Conservation (phyloP, 345 rosid species). For the Acer campestre region DNA sequence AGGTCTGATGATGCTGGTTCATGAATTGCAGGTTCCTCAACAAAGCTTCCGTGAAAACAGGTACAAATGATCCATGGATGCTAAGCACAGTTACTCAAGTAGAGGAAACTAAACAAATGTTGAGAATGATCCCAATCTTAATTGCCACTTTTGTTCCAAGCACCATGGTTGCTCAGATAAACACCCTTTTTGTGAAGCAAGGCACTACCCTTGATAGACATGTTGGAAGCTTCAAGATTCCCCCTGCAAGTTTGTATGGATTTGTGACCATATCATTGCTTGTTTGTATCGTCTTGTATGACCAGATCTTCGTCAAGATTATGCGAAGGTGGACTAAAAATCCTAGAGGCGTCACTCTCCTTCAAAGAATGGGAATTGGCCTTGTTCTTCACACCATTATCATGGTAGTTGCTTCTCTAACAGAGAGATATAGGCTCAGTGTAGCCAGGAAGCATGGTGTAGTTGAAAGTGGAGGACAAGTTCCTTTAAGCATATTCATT, state of each 20-base stretch:
- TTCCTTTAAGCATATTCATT: conserved; percentile 63
- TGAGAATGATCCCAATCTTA: conserved; percentile 81
- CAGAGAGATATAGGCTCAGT: conserved; percentile 51
- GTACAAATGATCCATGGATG: conserved; percentile 53
- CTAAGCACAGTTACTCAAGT: conserved; percentile 82
- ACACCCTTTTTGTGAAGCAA: conserved; percentile 87
- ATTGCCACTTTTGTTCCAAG: conserved; percentile 77
- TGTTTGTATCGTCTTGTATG: conserved; percentile 59
- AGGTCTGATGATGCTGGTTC: no score
- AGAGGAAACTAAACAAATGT: conserved; percentile 93
- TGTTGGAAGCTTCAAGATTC: conserved; percentile 63
- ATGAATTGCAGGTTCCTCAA: conserved; percentile 53
- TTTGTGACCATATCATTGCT: conserved; percentile 74
- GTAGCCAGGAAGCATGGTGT: conserved; percentile 56
- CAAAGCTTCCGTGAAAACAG: conserved; percentile 70
- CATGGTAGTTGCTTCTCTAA: conserved; percentile 64
- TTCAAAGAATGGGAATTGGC: conserved; percentile 80
- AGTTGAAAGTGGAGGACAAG: conserved; percentile 48
- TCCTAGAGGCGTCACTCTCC: conserved; percentile 80
- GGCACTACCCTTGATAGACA: conserved; percentile 79
- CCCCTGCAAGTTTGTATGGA: conserved; percentile 61
- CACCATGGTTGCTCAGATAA: conserved; percentile 71
- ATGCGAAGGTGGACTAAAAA: conserved; percentile 52
- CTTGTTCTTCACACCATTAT: conserved; percentile 54
- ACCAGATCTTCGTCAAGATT: conserved; percentile 48